Evolutionary conservation across 257 asterid genomes (phyloP).

Genomic region (Paraleonurus japonicus): DNA sequence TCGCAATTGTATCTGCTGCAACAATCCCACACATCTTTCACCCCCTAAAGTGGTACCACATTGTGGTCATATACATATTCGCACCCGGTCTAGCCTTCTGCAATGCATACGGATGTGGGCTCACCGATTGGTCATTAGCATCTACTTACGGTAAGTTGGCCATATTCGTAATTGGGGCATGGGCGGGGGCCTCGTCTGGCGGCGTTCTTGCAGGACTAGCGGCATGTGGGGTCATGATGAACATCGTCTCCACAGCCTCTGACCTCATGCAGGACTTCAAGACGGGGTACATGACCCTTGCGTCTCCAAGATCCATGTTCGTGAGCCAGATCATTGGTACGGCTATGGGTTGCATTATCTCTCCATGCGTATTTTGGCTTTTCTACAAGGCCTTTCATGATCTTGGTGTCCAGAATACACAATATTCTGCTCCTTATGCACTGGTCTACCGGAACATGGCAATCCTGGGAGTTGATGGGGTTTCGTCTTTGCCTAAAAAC

Average conservation of each 20-base stretch:
- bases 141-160: slow-evolving; percentile 91
- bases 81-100: slow-evolving; percentile 89
- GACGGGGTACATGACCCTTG: slow-evolving; percentile 85
- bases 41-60: slow-evolving; percentile 80
- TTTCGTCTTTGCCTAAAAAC: slow-evolving; percentile 61
- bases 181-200: slow-evolving; percentile 84
- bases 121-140: slow-evolving; percentile 89
- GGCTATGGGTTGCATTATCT: slow-evolving; percentile 82
- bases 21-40: slow-evolving; percentile 69
- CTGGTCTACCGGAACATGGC: slow-evolving; percentile 77
- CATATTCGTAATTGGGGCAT: slow-evolving; percentile 78
- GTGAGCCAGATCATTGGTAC: slow-evolving; percentile 88
- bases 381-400: slow-evolving; percentile 67
- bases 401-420: slow-evolving; percentile 50
- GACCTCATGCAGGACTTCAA: slow-evolving; percentile 88
- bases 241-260: slow-evolving; percentile 86
- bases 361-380: slow-evolving; percentile 89
- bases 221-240: slow-evolving; percentile 97
- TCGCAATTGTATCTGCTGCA: slow-evolving; percentile 58
- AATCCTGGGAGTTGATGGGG: slow-evolving; percentile 73
- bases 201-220: slow-evolving; percentile 94
- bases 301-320: slow-evolving; percentile 90
- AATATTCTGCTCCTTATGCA: slow-evolving; percentile 76
- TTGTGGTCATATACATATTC: slow-evolving; percentile 60
- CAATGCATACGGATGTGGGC: slow-evolving; percentile 91